Evolutionary conservation across 2,329 filamentous ascomycete genomes (phyloP), one percentile per base, ranked within the genome.

Genomic region (Colletotrichum lindemuthianum): DNA sequence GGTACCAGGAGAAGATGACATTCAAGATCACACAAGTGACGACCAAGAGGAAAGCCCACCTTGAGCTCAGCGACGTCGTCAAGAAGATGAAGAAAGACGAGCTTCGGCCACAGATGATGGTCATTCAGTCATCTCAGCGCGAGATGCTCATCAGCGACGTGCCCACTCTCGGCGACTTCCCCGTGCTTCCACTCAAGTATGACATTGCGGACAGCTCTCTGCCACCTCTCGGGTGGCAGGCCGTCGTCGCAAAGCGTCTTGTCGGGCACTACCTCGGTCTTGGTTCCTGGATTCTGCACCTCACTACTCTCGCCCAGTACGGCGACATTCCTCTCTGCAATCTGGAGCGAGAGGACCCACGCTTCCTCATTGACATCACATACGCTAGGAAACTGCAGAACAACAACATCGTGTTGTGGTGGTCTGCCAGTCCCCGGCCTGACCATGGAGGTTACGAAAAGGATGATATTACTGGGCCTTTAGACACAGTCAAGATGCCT

Each of bases 361-460:
- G 93, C 3, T 98, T 96, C 79, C 81, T 99, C 59, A 99, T 99
- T 70, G 96, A 99, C 74, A 88, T 99, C 59, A 92, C 95, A 0
- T 99, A 98, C 75, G 96, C 96, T 0, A 86, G 96, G 60, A 87
- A 94, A 15, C 81, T 99, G 55, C 93, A 97, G 72, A 90, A 92
- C 69, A 97, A 95, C 73, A 93, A 94, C 61, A 92, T 99, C 1
- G 92, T 99, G 6, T 82, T 99, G 7, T 99, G 96, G 96, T 99
- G 96, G 96, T 98, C 95, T 15, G 84, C 88, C 9, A 90, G 90
- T 7, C 88, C 95, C 0, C 88, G 91, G 55, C 96, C 96, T 1
- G 96, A 99, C 74, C 96, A 99, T 77, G 96, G 93, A 49, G 96
- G 96, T 0, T 93, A 97, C 75, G 96, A 99, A 75, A 92, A 90